Percentiles rank a stretch among this genome's conserved stretches.
These are phyloP conservation scores for Aureobasidium lini DNA, from an alignment of 2,329 filamentous ascomycete genomes.

Conservation along the genomic window DNA sequence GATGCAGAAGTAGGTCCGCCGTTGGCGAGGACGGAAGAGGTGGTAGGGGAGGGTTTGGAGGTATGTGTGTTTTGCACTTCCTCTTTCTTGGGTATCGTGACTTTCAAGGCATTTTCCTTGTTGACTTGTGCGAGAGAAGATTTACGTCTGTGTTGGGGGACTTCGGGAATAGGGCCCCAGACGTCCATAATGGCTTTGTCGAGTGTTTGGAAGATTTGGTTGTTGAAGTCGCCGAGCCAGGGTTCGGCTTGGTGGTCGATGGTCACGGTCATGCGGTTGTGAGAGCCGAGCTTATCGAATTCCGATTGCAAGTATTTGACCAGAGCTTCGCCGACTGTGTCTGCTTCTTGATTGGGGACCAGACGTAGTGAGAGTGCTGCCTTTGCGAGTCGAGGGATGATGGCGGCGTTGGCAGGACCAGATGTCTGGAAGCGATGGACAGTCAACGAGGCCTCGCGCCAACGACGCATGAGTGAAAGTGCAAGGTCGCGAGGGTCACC, in stretches of 20 bases:
- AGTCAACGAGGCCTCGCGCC: constrained; percentile 90
- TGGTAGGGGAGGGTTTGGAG: constrained; percentile 39
- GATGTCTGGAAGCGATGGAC: constrained; percentile 91
- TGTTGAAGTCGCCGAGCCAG: constrained; percentile 88
- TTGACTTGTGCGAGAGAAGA: background rate
- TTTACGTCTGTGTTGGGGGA: constrained; percentile 29
- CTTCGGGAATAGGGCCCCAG: constrained; percentile 57
- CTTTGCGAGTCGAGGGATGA: constrained; percentile 84
- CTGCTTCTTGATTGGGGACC: constrained; percentile 85
- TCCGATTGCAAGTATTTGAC: constrained; percentile 59
- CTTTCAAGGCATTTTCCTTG: constrained; percentile 16
- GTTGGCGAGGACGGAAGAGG: constrained; percentile 45
- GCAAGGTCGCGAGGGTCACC: constrained; percentile 64
- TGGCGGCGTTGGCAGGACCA: constrained; percentile 76
- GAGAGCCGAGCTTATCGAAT: constrained; percentile 68
- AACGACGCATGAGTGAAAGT: constrained; percentile 79
- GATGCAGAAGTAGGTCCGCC: constrained; percentile 25
- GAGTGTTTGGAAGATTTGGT: constrained; percentile 83
- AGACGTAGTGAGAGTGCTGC: constrained; percentile 84
- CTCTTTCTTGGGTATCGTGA: constrained; percentile 13
- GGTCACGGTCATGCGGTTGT: constrained; percentile 71
- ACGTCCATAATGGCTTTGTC: constrained; percentile 77
- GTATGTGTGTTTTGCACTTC: constrained; percentile 17
- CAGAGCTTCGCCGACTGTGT: constrained; percentile 63
- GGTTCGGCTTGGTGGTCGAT: constrained; percentile 93